Conservation (phyloP, 2,329 filamentous ascomycete genomes). For the Ramichloridium luteum region DNA sequence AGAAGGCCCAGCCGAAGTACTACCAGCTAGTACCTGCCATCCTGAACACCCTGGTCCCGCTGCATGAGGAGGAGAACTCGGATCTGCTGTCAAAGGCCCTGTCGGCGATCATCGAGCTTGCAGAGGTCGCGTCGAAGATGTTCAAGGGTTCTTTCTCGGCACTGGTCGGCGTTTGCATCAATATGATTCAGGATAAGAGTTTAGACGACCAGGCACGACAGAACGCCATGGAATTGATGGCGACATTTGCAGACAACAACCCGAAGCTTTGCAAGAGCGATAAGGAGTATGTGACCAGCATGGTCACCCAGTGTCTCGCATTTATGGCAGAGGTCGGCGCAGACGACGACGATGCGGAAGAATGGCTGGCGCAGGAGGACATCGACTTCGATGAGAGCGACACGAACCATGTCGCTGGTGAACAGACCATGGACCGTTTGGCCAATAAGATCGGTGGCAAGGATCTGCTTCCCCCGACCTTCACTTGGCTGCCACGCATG, state of each 20-base stretch:
- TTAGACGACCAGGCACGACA: slow-evolving; percentile 80
- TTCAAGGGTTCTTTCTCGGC: slow-evolving; percentile 91
- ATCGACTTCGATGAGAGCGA: slow-evolving; percentile 94
- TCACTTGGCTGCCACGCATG: slow-evolving; percentile 95
- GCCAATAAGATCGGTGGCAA: slow-evolving; percentile 95
- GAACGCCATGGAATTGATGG: slow-evolving; percentile 93
- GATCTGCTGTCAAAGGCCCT: slow-evolving; percentile 85
- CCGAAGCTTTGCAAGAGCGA: slow-evolving; percentile 94
- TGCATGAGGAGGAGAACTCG: slow-evolving; percentile 83
- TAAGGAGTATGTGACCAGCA: slow-evolving; percentile 77
- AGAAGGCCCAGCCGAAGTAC: slow-evolving; percentile 82
- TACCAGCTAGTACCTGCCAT: slow-evolving; percentile 78
- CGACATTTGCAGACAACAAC: slow-evolving; percentile 90
- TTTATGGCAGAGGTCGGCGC: slow-evolving; percentile 94
- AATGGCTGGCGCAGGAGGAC: slow-evolving; percentile 90
- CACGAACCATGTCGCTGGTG: slow-evolving; percentile 90
- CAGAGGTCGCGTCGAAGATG: slow-evolving; percentile 92
- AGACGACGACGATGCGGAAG: slow-evolving; percentile 86
- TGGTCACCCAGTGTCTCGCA: slow-evolving; percentile 97
- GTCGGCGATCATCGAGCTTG: slow-evolving; percentile 82
- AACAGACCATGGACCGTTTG: slow-evolving; percentile 95
- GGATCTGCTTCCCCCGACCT: slow-evolving; percentile 83
- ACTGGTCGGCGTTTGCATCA: slow-evolving; percentile 83
- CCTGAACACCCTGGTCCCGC: slow-evolving; percentile 83
- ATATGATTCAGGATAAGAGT: slow-evolving; percentile 92